Base-by-base conservation (phyloP, 106 monocot species). In the Platanthera zijinensis region DNA sequence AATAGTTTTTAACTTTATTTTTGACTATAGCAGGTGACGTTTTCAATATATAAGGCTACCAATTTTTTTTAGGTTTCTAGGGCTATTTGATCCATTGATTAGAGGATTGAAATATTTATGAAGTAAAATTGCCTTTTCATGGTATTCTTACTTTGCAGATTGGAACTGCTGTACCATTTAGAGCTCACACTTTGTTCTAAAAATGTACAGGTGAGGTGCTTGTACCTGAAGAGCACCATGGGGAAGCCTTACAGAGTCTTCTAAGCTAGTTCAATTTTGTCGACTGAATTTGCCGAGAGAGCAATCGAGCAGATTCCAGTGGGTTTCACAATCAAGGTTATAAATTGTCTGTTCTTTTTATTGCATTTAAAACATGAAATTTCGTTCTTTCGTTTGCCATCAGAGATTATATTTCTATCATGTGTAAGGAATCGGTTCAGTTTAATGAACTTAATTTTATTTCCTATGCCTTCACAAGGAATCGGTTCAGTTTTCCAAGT, bases 171-270 rank as follows among this genome's bases (percentile, higher is more conserved):
- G 25, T 30, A 39, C 13, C 18, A 59, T 67, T 30, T 32, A 39
- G 30, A 30, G 25, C 39, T 67, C 8, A 67, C 12, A 47, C 18
- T 7, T 18, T 13, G 1, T 5, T 52, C 14, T 19, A 15, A 62
- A 18, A 6, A 13, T 30, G 53, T 6, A 54, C 83, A 86, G 83
- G 86, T 86, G 48, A 64, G 77, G 69, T 86, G 83, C 52, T 78
- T 86, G 75, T 78, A 86, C 67, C 19, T 83, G 74, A 86, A 86
- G 86, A 86, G 83, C 69, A 78, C 80, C 0, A 83, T 83, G 83
- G 86, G 83, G 22, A 86, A 72, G 77, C 82, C 77, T 1, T 48
- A 48, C 70, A 56, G 82, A 12, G 32, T 82, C 49, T 82, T 82
- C 63, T 82, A 73, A 64, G 19, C 71, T 67, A 25, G 1, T n/a